Base-by-base conservation (phyloP, 208 protist genomes). In the Leishmania amazonensis region DNA sequence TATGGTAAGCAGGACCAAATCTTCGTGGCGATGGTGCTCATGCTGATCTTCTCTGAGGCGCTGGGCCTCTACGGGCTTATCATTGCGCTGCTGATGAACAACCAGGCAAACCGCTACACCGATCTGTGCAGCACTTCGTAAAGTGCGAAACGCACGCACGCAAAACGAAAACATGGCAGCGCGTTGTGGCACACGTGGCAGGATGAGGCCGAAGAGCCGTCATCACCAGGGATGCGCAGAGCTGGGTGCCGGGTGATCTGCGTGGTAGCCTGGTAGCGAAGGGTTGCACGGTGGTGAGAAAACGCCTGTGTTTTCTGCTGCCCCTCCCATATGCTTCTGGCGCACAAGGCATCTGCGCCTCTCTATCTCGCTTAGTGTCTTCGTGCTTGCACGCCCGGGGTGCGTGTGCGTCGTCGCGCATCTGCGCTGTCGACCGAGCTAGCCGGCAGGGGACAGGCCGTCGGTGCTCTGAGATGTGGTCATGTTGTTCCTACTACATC, bases 1-100 rank as follows among this genome's bases (percentile, higher is more conserved):
- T 97, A 96, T 87, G 95, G 92, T 24, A 96, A 99, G 87, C 98
- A 99, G 90, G 99, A 99, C 60, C 96, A 98, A 87, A 95, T 99
- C 28, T 99, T 99, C 90, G 98, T 99, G 60, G 98, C 95, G 70
- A 99, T 99, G 99, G 98, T 99, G 86, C 95, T 99, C 31, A 99
- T 99, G 94, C 98, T 99, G 60, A 99, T 99, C 95, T 99, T 99
- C 90, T 99, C 98, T 35, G 99, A 99, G 93, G 99, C 99, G 78
- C 93, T 99, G 19, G 99, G 98, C 80, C 85, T 99, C 6, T 99
- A 99, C 88, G 99, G 99, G 72, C 95, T 99, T 78, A 99, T 99
- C 87, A 99, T 99, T 81, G 99, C 98, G 76, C 85, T 99, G 35
- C 88, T 98, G 40, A 97, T 98, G 92, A 98, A 97, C 85, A 97